Evolutionary conservation across 768 basidiomycete genomes (phyloP).

Genomic region (Suillus weaverae): DNA sequence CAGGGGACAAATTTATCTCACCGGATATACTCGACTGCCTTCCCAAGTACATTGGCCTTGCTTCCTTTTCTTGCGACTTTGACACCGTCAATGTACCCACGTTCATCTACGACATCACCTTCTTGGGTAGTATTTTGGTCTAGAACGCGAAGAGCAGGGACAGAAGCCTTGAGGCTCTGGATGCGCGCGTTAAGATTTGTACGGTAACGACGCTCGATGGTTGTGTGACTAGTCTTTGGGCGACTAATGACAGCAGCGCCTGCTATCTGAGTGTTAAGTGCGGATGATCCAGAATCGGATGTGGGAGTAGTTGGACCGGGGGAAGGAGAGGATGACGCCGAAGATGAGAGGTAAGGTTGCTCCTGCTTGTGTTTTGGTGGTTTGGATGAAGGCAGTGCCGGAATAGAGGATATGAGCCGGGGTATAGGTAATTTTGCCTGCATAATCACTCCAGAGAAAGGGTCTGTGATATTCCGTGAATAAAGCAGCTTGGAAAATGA

Average conservation of each 20-base stretch:
- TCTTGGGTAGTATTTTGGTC: constrained; percentile 52
- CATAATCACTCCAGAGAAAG: constrained; percentile 14
- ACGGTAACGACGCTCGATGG: constrained; percentile 85
- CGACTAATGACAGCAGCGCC: constrained; percentile 28
- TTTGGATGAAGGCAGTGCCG: constrained; percentile 40
- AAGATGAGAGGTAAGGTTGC: constrained; percentile 24
- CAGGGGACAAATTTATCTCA: constrained; percentile 29
- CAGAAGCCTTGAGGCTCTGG: constrained; percentile 73
- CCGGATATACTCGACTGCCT: constrained; percentile 87
- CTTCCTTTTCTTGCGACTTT: constrained; percentile 88
- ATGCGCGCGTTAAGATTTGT: constrained; percentile 89
- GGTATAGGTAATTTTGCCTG: constrained; percentile 47
- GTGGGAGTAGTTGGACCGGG: constrained; percentile 34
- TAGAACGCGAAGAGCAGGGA: constrained; percentile 79
- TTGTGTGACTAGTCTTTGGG: constrained; percentile 88
- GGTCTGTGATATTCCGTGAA: background rate
- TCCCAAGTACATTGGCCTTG: constrained; percentile 88
- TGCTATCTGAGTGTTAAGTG: background rate
- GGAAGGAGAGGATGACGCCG: constrained; percentile 42
- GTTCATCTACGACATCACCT: constrained; percentile 62
- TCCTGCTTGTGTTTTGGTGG: constrained; percentile 20
- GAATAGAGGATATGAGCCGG: constrained; percentile 51
- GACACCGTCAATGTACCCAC: constrained; percentile 91
- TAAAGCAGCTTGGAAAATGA: too few relatives aligned
- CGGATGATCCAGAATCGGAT: constrained; percentile 22